A percentile compares a stretch with the other conserved stretches of the same genome.
Conservation (phyloP, 2,329 filamentous ascomycete species). For the Pseudocercospora fijiensis region DNA sequence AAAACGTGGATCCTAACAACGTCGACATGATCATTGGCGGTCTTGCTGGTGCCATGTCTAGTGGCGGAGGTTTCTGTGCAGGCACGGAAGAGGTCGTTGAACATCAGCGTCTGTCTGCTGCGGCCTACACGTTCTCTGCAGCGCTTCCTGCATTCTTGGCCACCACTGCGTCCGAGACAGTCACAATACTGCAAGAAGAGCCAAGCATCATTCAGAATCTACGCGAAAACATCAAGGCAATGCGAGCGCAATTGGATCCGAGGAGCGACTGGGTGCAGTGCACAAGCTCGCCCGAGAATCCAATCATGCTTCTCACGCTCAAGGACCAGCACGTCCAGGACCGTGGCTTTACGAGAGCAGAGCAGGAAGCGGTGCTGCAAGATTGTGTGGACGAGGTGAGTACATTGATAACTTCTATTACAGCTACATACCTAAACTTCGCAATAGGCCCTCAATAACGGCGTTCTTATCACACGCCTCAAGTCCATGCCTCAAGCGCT, state of each 20-base stretch:
- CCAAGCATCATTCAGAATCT: slow-evolving; percentile 77
- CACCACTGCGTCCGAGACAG: slow-evolving; percentile 90
- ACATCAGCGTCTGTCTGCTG: slow-evolving; percentile 90
- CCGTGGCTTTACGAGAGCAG: slow-evolving; percentile 62
- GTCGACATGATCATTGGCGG: slow-evolving; percentile 98
- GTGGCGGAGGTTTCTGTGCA: slow-evolving; percentile 93
- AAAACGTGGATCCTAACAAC: slow-evolving; percentile 89
- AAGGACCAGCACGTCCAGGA: slow-evolving; percentile 78
- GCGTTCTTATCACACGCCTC: slow-evolving; percentile 82
- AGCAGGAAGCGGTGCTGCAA: slow-evolving; percentile 81
- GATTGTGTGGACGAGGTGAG: slow-evolving; percentile 95
- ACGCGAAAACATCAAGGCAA: slow-evolving; percentile 80
- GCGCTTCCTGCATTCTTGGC: slow-evolving; percentile 90
- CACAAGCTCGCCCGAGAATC: slow-evolving; percentile 79
- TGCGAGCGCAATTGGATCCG: slow-evolving; percentile 85
- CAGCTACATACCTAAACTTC: neutral
- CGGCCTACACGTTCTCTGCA: slow-evolving; percentile 93
- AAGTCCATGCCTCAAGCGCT: slow-evolving; percentile 67
- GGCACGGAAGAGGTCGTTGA: slow-evolving; percentile 88
- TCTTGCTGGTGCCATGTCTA: slow-evolving; percentile 83
- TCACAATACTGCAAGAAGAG: slow-evolving; percentile 80
- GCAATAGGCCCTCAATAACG: slow-evolving; percentile 73
- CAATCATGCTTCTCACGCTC: slow-evolving; percentile 76
- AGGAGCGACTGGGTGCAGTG: slow-evolving; percentile 89
- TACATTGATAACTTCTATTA: slow-evolving; percentile 8